phyloP scores from a whole-genome alignment of 2,329 filamentous ascomycete species.

The Leptographium flavum region DNA sequence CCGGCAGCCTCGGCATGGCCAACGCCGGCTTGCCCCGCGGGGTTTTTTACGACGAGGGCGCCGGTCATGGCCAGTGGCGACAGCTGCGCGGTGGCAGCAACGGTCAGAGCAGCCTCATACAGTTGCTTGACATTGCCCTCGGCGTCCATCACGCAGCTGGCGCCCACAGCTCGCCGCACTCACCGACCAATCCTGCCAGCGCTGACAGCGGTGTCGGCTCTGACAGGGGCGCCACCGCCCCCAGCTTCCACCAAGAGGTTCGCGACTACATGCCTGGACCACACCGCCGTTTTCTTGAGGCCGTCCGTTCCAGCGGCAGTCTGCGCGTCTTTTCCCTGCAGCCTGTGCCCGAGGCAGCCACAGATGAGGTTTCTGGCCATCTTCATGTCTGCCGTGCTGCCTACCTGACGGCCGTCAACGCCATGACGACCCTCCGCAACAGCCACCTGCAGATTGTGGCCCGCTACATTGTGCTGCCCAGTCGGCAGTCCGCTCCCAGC shows the following conservation, averaged over 20 bases:
- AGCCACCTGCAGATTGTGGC: constrained; percentile 85
- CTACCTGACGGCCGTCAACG: constrained; percentile 61
- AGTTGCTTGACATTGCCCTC: constrained; percentile 81
- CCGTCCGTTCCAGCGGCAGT: constrained; percentile 56
- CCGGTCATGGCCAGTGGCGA: constrained; percentile 51
- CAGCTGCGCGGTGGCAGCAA: constrained; percentile 85
- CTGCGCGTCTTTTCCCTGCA: constrained; percentile 45
- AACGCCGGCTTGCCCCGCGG: constrained; percentile 70
- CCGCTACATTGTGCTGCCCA: constrained; percentile 77
- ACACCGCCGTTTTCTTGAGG: constrained; percentile 64
- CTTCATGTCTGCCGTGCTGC: constrained; percentile 23
- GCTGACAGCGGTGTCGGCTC: too few species aligned
- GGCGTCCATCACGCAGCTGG: constrained; percentile 58
- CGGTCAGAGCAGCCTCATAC: constrained; percentile 81
- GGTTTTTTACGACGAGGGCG: constrained; percentile 68
- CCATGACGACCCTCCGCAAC: constrained; percentile 63
- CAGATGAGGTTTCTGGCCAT: constrained; percentile 8
- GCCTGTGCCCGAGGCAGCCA: too few species aligned
- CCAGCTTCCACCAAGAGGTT: constrained; percentile 48
- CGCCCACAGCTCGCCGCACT: constrained; percentile 16
- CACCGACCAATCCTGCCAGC: too few species aligned
- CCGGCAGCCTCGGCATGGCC: constrained; percentile 86
- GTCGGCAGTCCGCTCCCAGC: constrained; percentile 27
- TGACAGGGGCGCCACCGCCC: neutral
- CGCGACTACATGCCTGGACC: constrained; percentile 80